Base-by-base conservation (phyloP, 805 yeast genomes). In the Ogataea henricii region DNA sequence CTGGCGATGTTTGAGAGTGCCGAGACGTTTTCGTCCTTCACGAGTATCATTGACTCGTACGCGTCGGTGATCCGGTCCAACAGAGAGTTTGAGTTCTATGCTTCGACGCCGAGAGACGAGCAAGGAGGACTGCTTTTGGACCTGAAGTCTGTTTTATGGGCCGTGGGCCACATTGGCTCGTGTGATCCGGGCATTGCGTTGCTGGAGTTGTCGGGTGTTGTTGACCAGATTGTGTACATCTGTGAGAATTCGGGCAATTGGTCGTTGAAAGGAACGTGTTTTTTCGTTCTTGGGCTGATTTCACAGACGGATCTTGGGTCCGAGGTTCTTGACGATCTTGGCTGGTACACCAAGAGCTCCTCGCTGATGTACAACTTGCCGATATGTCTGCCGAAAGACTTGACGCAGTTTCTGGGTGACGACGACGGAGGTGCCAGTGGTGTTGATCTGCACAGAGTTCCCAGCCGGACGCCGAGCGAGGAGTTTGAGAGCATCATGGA, bases 141-240 rank as follows among this genome's bases (percentile, higher is more conserved):
- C 52, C 64, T 92, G 21, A 89, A 88, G 60, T 87, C 91, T 9
- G 79, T 85, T 27, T 58, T 92, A 29, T 92, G 97, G 97, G 83
- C 95, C 1, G 73, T 89, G 27, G 97, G 97, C 0, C 83, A 84
- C 57, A 81, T 91, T 25, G 91, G 91, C 1, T 79, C 90, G 0
- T 79, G 89, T 1, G 77, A 77, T 8, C 68, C 76, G 43, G 97
- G 97, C 0, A 81, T 86, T 14, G 70, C 75, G 14, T 67, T 84
- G 36, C 57, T 83, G 30, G 88, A 82, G 51, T 39, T 52, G 22
- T 40, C 63, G 17, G 77, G 78, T 1, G 67, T 81, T 47, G 72
- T 81, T 32, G 73, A 74, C 52, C 78, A 79, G 40, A 72, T 92
- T 10, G 70, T 83, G 2, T 66, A 65, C 8, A 71, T 86, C 27